These are phyloP conservation scores for Craterostigma plantagineum DNA, from an alignment of 257 asterid species.

Conservation along the genomic window DNA sequence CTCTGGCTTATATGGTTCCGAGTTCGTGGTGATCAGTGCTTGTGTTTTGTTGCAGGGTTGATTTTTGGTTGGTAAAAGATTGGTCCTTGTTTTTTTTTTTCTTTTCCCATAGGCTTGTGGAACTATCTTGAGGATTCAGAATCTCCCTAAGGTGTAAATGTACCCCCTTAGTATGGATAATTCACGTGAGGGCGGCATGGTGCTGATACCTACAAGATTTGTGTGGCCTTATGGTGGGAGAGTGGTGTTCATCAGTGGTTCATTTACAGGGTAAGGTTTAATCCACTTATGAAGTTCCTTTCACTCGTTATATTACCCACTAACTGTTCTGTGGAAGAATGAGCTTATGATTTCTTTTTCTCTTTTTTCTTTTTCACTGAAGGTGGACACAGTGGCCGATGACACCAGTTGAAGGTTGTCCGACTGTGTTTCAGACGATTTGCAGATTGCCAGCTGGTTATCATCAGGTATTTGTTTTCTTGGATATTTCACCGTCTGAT, in stretches of 20 bases:
- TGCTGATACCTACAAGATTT: constrained; percentile 49
- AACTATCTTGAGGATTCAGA: no score
- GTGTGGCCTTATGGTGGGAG: constrained; percentile 91
- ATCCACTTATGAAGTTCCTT: background rate
- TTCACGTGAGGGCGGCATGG: constrained; percentile 36
- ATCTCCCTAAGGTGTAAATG: no score
- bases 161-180: constrained; percentile 10
- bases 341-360: background rate
- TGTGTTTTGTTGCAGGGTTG: no score
- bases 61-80: no score
- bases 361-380: background rate
- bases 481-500: constrained; percentile 2
- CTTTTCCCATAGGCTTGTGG: no score
- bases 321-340: constrained; percentile 8
- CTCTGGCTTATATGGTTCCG: no score
- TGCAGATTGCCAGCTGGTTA: constrained; percentile 67
- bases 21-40: no score
- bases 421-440: constrained; percentile 58
- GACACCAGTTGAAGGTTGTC: constrained; percentile 88
- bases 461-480: constrained; percentile 39
- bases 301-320: background rate
- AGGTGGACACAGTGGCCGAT: constrained; percentile 86
- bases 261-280: constrained; percentile 63
- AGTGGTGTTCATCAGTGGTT: constrained; percentile 54
- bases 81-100: no score